phyloP scores from a whole-genome alignment of 805 yeast species.

The Yarrowia sp. region DNA sequence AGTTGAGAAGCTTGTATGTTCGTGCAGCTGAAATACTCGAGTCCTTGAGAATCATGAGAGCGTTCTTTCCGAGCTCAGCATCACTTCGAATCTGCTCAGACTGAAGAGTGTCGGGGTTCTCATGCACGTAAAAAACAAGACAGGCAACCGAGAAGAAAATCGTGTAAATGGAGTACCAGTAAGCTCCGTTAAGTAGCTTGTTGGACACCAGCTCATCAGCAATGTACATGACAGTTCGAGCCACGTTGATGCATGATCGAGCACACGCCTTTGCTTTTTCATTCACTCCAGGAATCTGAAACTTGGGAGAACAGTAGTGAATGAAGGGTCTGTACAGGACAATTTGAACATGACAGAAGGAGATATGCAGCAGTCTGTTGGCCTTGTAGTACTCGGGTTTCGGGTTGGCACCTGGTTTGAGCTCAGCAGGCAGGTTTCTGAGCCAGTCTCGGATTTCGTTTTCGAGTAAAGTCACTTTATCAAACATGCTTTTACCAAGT shows the following conservation, averaged over 20 bases:
- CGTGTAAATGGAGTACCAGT: conserved; percentile 89
- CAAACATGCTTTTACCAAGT: conserved; percentile 29
- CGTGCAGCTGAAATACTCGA: conserved; percentile 75
- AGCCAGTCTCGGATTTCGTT: conserved; percentile 70
- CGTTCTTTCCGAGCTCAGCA: conserved; percentile 78
- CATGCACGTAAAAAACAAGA: conserved; percentile 74
- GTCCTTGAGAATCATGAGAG: conserved; percentile 66
- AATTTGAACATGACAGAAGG: conserved; percentile 62
- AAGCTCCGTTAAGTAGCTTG: conserved; percentile 73
- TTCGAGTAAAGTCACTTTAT: conserved; percentile 60
- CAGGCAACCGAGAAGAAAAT: conserved; percentile 87
- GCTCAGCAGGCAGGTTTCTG: conserved; percentile 62
- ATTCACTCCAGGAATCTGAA: conserved; percentile 40
- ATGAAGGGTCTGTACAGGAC: conserved; percentile 85
- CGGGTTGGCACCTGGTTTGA: conserved; percentile 70
- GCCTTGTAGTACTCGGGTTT: conserved; percentile 67
- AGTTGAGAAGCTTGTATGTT: conserved; percentile 74
- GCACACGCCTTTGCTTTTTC: conserved; percentile 70
- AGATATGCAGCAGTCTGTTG: conserved; percentile 55
- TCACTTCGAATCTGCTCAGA: conserved; percentile 56
- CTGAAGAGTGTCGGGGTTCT: conserved; percentile 38
- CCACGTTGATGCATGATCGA: conserved; percentile 77
- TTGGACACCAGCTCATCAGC: conserved; percentile 77
- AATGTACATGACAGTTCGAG: conserved; percentile 74
- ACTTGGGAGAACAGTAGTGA: conserved; percentile 69